A percentile compares a stretch with the other conserved stretches of the same genome.
These are phyloP conservation scores for Arthroderma sp. DNA, from an alignment of 2,329 filamentous ascomycete genomes.

Conservation along the genomic window DNA sequence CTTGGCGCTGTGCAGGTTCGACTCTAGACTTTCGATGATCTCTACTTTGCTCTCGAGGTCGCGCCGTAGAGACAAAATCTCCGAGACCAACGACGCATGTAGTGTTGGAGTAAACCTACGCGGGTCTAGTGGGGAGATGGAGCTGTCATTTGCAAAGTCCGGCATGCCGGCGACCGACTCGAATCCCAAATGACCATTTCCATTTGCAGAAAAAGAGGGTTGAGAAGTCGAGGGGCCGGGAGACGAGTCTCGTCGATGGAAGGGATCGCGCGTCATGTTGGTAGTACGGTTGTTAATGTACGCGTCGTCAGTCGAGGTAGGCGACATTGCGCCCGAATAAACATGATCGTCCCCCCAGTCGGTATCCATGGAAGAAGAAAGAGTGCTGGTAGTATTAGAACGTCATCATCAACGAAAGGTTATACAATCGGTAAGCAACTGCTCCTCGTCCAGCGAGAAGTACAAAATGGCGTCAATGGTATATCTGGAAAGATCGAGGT, in stretches of 20 bases:
- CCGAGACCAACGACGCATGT: constrained; percentile 85
- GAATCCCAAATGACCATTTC: constrained; percentile 25
- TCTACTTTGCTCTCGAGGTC: constrained; percentile 84
- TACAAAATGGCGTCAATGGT: too few relatives aligned
- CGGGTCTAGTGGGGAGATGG: constrained; percentile 66
- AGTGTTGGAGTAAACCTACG: constrained; percentile 88
- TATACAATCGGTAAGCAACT: too few relatives aligned
- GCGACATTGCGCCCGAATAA: too few relatives aligned
- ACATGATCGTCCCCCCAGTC: too few relatives aligned
- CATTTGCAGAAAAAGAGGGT: constrained; percentile 33
- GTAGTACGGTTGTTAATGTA: too few relatives aligned
- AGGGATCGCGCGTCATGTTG: too few relatives aligned
- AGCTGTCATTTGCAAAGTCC: constrained; percentile 42
- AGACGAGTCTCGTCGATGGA: constrained; percentile 39
- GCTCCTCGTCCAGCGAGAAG: too few relatives aligned
- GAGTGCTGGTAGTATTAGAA: too few relatives aligned
- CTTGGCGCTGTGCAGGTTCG: constrained; percentile 54
- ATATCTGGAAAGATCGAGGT: too few relatives aligned
- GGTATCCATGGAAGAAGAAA: too few relatives aligned
- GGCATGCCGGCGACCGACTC: constrained; percentile 25
- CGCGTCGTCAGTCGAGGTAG: too few relatives aligned
- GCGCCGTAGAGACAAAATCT: constrained; percentile 74
- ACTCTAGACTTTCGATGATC: constrained; percentile 74
- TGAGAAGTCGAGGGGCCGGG: constrained; percentile 52
- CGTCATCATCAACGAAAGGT: too few relatives aligned